Evolutionary conservation across 805 yeast species (phyloP).

Genomic region (Kregervanrija fluxuum): DNA sequence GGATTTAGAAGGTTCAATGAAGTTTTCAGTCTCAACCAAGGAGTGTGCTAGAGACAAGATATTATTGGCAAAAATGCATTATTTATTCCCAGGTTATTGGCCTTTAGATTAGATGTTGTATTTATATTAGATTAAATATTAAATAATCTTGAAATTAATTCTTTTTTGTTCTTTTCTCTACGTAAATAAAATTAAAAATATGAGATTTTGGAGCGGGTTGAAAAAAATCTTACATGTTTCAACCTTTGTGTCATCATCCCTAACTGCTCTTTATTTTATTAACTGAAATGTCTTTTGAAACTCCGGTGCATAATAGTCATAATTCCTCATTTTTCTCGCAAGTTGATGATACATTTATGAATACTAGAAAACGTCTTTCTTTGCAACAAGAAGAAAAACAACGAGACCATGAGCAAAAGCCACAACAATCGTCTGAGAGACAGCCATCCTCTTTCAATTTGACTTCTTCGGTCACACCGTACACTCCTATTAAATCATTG

Average conservation of each 20-base stretch:
- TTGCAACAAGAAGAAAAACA: background rate
- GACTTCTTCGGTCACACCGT: constrained; percentile 9
- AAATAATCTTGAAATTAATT: no score
- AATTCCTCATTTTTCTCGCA: constrained; percentile 17
- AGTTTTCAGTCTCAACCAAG: constrained; percentile 72
- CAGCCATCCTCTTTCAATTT: background rate
- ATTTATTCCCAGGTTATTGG: constrained; percentile 89
- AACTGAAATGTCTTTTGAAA: no score
- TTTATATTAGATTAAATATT: no score
- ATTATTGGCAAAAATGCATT: constrained; percentile 74
- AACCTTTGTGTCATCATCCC: no score
- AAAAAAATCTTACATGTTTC: no score
- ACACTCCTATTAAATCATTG: constrained; percentile 27
- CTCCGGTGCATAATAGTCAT: no score
- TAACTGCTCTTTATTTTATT: no score
- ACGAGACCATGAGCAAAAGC: constrained; percentile 1
- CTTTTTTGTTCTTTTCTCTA: no score
- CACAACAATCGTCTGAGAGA: background rate
- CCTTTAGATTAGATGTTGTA: constrained; percentile 25
- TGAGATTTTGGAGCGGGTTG: no score
- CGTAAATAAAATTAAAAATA: no score
- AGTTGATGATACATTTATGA: constrained; percentile 23
- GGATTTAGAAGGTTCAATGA: constrained; percentile 68
- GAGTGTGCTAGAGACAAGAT: constrained; percentile 67
- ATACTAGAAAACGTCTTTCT: constrained; percentile 14